phyloP scores from a whole-genome alignment of 2,329 filamentous ascomycete genomes.

The Aspergillus glaucus region DNA sequence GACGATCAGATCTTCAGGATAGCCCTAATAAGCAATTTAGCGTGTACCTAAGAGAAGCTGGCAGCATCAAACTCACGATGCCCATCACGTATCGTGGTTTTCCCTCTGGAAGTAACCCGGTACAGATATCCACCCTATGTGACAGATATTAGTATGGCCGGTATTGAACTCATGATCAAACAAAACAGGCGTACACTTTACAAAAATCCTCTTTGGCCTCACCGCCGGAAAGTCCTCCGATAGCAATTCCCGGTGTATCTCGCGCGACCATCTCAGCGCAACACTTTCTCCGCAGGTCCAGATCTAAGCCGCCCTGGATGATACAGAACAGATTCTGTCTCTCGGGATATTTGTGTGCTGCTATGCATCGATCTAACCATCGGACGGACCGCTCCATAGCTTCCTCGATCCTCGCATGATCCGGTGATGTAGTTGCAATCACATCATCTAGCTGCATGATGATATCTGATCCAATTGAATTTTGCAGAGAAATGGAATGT shows the following conservation, averaged over 20 bases:
- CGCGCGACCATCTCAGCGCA: slow-evolving; percentile 79
- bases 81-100: slow-evolving; percentile 99
- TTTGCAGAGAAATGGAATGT: slow-evolving; percentile 92
- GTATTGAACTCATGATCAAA: not conserved
- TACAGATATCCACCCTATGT: slow-evolving; percentile 68
- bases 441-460: slow-evolving; percentile 99
- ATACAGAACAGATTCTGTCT: slow-evolving; percentile 96
- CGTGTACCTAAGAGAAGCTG: not conserved
- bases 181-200: slow-evolving; percentile 51
- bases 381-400: slow-evolving; percentile 92
- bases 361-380: slow-evolving; percentile 93
- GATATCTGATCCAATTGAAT: slow-evolving; percentile 95
- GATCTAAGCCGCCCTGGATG: slow-evolving; percentile 89
- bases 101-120: slow-evolving; percentile 71
- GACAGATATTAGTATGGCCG: slow-evolving; percentile 5
- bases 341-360: slow-evolving; percentile 75
- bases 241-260: slow-evolving; percentile 92
- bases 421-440: slow-evolving; percentile 89
- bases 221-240: slow-evolving; percentile 88
- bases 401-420: slow-evolving; percentile 78
- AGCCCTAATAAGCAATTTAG: slow-evolving; percentile 52
- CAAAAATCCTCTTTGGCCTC: slow-evolving; percentile 94
- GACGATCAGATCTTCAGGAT: slow-evolving; percentile 91
- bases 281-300: slow-evolving; percentile 78
- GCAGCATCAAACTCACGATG: slow-evolving; percentile 49